Percentiles rank a stretch among this genome's conserved stretches.
Evolutionary conservation across 2,329 filamentous ascomycete species (phyloP).

Genomic region (Colletotrichum tropicicola): DNA sequence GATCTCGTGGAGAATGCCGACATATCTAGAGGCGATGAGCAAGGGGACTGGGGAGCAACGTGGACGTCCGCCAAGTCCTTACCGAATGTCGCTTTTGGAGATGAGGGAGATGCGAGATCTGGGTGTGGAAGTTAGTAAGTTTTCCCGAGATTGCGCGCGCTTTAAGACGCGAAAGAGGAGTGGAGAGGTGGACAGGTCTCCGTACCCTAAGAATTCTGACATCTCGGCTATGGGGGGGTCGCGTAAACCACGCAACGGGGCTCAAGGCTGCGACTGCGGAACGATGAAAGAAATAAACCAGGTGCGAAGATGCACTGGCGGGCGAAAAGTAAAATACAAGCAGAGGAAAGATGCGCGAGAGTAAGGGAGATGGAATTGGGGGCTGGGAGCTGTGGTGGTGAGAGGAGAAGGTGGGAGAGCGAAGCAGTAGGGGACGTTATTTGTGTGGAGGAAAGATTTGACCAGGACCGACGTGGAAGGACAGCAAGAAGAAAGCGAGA

Average conservation of each 20-base stretch:
- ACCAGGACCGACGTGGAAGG: constrained; percentile 15
- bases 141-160: constrained; percentile 16
- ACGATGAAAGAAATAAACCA: constrained; percentile 21
- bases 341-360: not conserved
- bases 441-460: constrained; percentile 30
- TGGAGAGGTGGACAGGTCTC: constrained; percentile 36
- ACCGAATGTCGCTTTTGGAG: constrained; percentile 98
- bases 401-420: constrained; percentile 10
- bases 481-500: constrained; percentile 28
- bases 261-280: constrained; percentile 31
- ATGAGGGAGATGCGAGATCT: constrained; percentile 96
- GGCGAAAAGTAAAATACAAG: constrained; percentile 21
- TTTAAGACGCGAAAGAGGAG: constrained; percentile 39
- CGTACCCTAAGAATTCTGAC: constrained; percentile 70
- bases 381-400: constrained; percentile 1
- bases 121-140: constrained; percentile 30
- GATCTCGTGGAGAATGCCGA: constrained; percentile 96
- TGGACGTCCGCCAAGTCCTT: constrained; percentile 46
- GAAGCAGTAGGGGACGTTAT: constrained; percentile 10
- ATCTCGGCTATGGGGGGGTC: constrained; percentile 50
- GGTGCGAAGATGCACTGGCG: constrained; percentile 24
- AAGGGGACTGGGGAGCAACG: constrained; percentile 22
- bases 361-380: constrained; percentile 12
- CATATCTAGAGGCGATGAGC: constrained; percentile 71
- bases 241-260: constrained; percentile 52